Percentiles rank a stretch among this genome's conserved stretches.
These are phyloP conservation scores for Adiantum capillusveneris DNA, from an alignment of 75 land plant species.

Conservation along the genomic window DNA sequence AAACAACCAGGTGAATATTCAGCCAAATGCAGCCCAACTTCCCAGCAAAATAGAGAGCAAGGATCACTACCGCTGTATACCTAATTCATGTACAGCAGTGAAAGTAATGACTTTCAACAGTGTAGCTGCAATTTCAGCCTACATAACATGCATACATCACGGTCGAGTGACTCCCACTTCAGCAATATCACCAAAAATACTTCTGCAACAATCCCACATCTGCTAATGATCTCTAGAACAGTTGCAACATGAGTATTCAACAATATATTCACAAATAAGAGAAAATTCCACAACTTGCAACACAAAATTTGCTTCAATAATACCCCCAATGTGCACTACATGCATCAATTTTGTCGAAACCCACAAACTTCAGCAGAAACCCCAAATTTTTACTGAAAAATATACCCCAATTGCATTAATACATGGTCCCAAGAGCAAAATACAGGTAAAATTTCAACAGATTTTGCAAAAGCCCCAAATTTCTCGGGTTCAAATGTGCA, in stretches of 20 bases:
- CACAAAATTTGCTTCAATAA: neutral
- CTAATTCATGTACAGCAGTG: no score
- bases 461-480: no score
- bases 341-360: neutral
- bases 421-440: neutral
- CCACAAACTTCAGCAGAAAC: neutral
- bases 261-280: no score
- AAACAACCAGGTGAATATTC: no score
- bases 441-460: neutral
- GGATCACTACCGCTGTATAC: no score
- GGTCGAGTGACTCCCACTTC: neutral
- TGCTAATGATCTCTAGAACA: neutral
- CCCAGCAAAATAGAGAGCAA: no score
- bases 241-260: no score
- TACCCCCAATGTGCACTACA: neutral
- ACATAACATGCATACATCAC: no score
- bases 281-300: no score
- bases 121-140: no score
- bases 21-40: no score
- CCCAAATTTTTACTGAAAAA: neutral
- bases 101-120: no score
- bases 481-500: neutral
- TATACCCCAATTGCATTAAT: neutral
- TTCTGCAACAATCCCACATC: neutral
- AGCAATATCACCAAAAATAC: constrained; percentile 5